Percentiles rank a stretch among this genome's conserved stretches.
Conservation (phyloP, 495 filamentous ascomycete genomes). For the Neurospora sp. region DNA sequence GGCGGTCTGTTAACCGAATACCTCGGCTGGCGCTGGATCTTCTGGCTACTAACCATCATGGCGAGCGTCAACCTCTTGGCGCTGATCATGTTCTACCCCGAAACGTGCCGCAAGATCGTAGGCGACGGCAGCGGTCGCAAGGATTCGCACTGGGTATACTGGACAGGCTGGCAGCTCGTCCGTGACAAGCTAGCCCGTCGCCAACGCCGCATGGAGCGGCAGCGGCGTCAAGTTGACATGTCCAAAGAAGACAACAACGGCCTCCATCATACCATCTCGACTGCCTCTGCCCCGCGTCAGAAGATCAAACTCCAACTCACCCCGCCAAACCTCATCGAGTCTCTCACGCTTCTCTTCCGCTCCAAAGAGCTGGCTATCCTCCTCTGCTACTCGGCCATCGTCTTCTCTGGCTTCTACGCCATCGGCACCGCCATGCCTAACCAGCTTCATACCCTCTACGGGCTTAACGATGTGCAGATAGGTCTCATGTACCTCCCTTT, state of each 20-base stretch:
- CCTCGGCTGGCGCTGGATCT: constrained; percentile 57
- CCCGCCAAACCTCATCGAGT: constrained; percentile 49
- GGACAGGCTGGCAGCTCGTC: constrained; percentile 26
- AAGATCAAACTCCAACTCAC: constrained; percentile 26
- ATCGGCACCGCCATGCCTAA: constrained; percentile 40
- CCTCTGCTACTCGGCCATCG: constrained; percentile 43
- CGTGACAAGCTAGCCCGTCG: constrained; percentile 7
- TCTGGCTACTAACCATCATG: constrained; percentile 55
- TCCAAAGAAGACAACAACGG: neutral
- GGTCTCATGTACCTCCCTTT: constrained; percentile 48
- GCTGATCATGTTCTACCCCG: constrained; percentile 42
- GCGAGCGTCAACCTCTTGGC: constrained; percentile 30
- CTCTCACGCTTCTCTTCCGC: constrained; percentile 43
- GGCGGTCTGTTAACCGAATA: constrained; percentile 51
- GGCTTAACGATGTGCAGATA: constrained; percentile 47
- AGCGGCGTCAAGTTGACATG: neutral
- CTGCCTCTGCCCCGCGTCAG: neutral
- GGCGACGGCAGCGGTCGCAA: constrained; percentile 50
- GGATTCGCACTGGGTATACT: constrained; percentile 20
- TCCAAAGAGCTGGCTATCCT: constrained; percentile 53
- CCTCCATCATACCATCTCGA: neutral
- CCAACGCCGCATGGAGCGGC: neutral
- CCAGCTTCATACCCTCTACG: constrained; percentile 43
- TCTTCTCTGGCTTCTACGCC: constrained; percentile 53
- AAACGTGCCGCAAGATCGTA: constrained; percentile 55